Evolutionary conservation across 768 basidiomycete genomes (phyloP).

Genomic region (Hygrocybe coccinea): DNA sequence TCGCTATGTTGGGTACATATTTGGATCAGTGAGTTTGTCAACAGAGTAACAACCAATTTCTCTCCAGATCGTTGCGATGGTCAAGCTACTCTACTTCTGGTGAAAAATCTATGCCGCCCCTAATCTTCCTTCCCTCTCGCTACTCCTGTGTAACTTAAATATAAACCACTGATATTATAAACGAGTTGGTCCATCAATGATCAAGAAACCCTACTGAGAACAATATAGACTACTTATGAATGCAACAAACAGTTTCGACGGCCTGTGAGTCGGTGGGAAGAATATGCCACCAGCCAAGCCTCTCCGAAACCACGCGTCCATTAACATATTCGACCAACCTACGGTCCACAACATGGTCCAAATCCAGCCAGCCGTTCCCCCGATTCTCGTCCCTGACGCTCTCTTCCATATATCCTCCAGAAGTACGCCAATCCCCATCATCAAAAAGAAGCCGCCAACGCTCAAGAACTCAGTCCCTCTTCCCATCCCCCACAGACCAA

Average conservation of each 20-base stretch:
- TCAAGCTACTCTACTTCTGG: too few species aligned
- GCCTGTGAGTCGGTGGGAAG: slow-evolving; percentile 32
- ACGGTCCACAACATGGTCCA: slow-evolving; percentile 51
- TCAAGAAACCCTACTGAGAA: neutral
- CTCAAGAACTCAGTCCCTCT: slow-evolving; percentile 42
- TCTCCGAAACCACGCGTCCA: slow-evolving; percentile 46
- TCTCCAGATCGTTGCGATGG: too few species aligned
- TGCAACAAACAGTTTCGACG: slow-evolving; percentile 27
- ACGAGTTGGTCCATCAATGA: too few species aligned
- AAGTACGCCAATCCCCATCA: slow-evolving; percentile 50
- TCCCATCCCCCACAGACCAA: slow-evolving; percentile 56
- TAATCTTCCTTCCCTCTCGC: too few species aligned
- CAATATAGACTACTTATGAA: neutral
- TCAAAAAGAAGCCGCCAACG: slow-evolving; percentile 50
- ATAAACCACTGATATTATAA: too few species aligned
- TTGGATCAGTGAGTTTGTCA: too few species aligned
- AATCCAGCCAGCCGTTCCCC: slow-evolving; percentile 44
- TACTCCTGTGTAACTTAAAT: too few species aligned
- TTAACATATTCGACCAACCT: slow-evolving; percentile 42
- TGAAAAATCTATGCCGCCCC: too few species aligned
- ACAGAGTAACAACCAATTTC: too few species aligned
- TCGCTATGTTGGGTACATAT: too few species aligned
- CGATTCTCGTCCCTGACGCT: slow-evolving; percentile 41
- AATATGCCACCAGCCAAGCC: slow-evolving; percentile 41
- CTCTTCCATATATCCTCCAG: slow-evolving; percentile 46